Evolutionary conservation across 305 asterid species (phyloP).

Genomic region (Solanum hybrid): DNA sequence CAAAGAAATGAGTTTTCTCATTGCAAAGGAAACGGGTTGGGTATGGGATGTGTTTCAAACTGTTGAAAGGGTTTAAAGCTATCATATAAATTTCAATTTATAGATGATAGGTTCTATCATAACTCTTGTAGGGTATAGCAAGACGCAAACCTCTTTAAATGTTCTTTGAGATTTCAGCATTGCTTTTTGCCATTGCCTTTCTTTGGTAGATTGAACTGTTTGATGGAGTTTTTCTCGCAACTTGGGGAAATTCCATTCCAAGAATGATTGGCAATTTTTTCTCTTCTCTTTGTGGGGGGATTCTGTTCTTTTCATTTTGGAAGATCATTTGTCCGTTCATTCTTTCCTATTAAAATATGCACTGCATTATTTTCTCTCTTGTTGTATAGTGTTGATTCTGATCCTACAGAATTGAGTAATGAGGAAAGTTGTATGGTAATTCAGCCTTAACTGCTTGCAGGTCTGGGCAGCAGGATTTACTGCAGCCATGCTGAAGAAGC

Average conservation of each 20-base stretch:
- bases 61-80: neutral
- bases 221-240: neutral
- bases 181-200: neutral
- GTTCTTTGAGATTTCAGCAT: neutral
- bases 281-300: neutral
- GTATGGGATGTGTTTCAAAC: neutral
- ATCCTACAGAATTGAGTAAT: neutral
- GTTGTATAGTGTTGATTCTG: neutral
- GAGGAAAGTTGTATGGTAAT: neutral
- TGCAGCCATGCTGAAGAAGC: constrained; percentile 68
- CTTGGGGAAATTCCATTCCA: neutral
- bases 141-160: neutral
- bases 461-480: constrained; percentile 98
- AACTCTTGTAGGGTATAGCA: neutral
- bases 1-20: neutral
- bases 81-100: neutral
- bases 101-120: neutral
- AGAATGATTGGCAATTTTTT: neutral
- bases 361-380: neutral
- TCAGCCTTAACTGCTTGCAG: constrained; percentile 23
- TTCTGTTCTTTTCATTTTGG: neutral
- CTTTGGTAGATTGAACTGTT: neutral
- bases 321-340: neutral
- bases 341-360: neutral
- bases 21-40: neutral